A percentile compares a stretch with the other conserved stretches of the same genome.
These are phyloP conservation scores for Diplodia sapinea DNA, from an alignment of 2,329 filamentous ascomycete genomes.

Conservation along the genomic window DNA sequence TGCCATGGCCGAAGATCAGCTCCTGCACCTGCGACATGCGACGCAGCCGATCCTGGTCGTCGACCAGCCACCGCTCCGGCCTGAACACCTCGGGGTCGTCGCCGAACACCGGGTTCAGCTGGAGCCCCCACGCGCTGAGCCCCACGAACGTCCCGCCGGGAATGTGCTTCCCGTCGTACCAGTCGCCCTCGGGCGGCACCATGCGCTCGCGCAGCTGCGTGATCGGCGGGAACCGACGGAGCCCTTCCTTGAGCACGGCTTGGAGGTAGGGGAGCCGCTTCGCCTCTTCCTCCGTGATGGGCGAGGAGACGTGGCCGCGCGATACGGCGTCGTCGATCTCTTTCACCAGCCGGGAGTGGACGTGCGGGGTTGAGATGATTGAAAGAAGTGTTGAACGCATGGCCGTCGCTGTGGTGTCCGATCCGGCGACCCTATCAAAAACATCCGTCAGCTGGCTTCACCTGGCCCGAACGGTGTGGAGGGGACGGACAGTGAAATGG, in stretches of 20 bases:
- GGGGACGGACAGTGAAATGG: constrained; percentile 53
- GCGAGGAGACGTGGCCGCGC: constrained; percentile 45
- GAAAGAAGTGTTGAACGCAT: constrained; percentile 61
- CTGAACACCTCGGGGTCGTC: constrained; percentile 47
- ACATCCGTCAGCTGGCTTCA: background rate
- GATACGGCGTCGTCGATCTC: constrained; percentile 54
- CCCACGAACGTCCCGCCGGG: constrained; percentile 47
- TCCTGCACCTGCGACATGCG: constrained; percentile 44
- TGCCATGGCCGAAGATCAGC: constrained; percentile 48
- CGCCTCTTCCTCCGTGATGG: constrained; percentile 52
- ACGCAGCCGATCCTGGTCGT: constrained; percentile 31
- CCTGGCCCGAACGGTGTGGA: background rate
- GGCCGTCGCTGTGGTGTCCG: constrained; percentile 63
- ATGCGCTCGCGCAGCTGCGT: constrained; percentile 43
- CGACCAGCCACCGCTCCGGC: constrained; percentile 48
- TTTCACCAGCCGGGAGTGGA: constrained; percentile 53
- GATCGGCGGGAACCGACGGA: constrained; percentile 53
- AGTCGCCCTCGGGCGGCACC: constrained; percentile 43
- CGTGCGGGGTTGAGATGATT: constrained; percentile 56
- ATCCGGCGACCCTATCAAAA: constrained; percentile 45
- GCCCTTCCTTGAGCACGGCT: constrained; percentile 55
- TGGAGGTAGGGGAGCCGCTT: constrained; percentile 52
- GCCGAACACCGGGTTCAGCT: constrained; percentile 45
- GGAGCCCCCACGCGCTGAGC: constrained; percentile 49
- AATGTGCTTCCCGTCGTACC: constrained; percentile 42